Conservation (phyloP, 306 rosid genomes). For the Crotalaria pallida region DNA sequence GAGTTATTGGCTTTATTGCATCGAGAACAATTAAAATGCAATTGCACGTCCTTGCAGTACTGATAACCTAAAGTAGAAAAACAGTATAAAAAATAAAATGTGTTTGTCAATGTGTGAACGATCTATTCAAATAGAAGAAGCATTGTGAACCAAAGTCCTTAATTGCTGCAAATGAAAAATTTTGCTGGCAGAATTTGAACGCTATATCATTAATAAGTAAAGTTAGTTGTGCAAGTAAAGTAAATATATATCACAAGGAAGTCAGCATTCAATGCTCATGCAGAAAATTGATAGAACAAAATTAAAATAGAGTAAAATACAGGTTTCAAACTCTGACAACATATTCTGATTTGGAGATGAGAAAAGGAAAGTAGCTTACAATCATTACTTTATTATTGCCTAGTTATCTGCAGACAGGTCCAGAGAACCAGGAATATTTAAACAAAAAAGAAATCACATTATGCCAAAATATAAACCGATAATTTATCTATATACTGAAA, state of each 20-base stretch:
- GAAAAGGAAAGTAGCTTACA: background rate
- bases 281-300: background rate
- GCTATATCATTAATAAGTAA: background rate
- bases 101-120: background rate
- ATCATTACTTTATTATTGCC: background rate
- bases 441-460: background rate
- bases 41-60: conserved; percentile 98
- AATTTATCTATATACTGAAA: background rate
- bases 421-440: background rate
- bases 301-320: background rate
- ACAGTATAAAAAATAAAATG: conserved; percentile 19
- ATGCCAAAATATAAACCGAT: background rate
- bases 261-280: background rate
- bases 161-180: conserved; percentile 13
- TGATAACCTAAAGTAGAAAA: conserved; percentile 70
- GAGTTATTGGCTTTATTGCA: conserved; percentile 98
- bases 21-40: conserved; percentile 94
- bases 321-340: background rate
- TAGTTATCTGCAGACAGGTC: background rate
- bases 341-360: background rate
- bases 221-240: background rate
- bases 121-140: conserved; percentile 1
- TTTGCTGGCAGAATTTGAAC: background rate
- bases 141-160: background rate
- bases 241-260: background rate